Conservation (phyloP, 1,139 yeast species). For the Yamadazyma sp. region DNA sequence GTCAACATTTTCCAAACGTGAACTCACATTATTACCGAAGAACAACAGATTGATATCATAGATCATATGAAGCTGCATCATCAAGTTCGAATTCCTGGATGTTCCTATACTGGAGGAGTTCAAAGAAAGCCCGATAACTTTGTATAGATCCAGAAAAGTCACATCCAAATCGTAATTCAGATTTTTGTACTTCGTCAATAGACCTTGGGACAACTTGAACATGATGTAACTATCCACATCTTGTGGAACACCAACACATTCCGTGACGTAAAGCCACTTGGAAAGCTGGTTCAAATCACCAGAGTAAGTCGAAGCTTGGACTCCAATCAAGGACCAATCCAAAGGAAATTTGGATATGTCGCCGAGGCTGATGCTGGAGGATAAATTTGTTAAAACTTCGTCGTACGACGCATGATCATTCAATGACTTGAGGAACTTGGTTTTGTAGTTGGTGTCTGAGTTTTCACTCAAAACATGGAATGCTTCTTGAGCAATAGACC, state of each 20-base stretch:
- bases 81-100: conserved; percentile 52
- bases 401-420: conserved; percentile 45
- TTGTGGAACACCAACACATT: conserved; percentile 34
- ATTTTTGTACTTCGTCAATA: conserved; percentile 29
- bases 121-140: conserved; percentile 58
- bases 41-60: conserved; percentile 51
- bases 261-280: conserved; percentile 53
- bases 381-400: conserved; percentile 37
- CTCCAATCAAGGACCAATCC: conserved; percentile 66
- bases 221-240: conserved; percentile 61
- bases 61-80: conserved; percentile 70
- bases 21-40: conserved; percentile 24
- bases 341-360: conserved; percentile 30
- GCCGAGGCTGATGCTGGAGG: conserved; percentile 22
- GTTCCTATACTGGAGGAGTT: conserved; percentile 62
- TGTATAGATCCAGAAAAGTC: conserved; percentile 49
- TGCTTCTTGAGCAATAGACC: conserved; percentile 88
- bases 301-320: conserved; percentile 70
- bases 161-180: conserved; percentile 28
- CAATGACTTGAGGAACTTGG: conserved; percentile 39
- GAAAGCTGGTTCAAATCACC: conserved; percentile 54
- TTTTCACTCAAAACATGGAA: conserved; percentile 64
- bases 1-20: conserved; percentile 52
- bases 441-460: conserved; percentile 29
- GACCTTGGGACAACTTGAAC: conserved; percentile 64